Conservation (phyloP, 163 green algal genomes). For the Scenedesmus sp. region DNA sequence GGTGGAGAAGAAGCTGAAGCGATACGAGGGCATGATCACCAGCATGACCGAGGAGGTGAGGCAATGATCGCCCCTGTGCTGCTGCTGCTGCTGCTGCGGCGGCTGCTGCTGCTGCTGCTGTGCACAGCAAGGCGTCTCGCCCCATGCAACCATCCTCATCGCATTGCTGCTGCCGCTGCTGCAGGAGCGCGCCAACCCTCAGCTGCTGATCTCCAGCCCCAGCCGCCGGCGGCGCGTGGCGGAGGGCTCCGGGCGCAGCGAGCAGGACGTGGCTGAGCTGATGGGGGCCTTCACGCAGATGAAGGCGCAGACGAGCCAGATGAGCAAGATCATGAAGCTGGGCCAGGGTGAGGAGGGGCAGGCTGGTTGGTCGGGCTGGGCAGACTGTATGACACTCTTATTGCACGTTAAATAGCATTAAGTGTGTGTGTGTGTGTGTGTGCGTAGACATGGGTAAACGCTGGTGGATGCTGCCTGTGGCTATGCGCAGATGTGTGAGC, state of each 20-base stretch:
- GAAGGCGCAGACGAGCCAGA: slow-evolving; percentile 72
- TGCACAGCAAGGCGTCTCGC: not conserved
- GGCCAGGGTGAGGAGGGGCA: slow-evolving; percentile 39
- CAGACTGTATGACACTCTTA: not conserved
- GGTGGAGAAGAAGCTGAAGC: slow-evolving; percentile 86
- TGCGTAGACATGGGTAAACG: too few relatives aligned
- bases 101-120: not conserved
- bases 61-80: not conserved
- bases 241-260: slow-evolving; percentile 76
- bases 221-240: slow-evolving; percentile 84
- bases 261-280: slow-evolving; percentile 86
- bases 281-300: slow-evolving; percentile 79
- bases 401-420: too few relatives aligned
- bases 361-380: not conserved
- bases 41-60: slow-evolving; percentile 82
- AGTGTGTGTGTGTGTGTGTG: too few relatives aligned
- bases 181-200: slow-evolving; percentile 85
- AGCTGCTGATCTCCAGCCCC: slow-evolving; percentile 85
- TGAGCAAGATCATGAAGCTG: slow-evolving; percentile 80
- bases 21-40: slow-evolving; percentile 86
- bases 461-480: too few relatives aligned
- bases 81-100: not conserved
- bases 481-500: too few relatives aligned
- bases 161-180: slow-evolving; percentile 11
- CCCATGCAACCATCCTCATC: not conserved